Percentiles rank a stretch among this genome's conserved stretches.
These are phyloP conservation scores for Posidonia oceanica DNA, from an alignment of 116 monocot genomes.

Conservation along the genomic window DNA sequence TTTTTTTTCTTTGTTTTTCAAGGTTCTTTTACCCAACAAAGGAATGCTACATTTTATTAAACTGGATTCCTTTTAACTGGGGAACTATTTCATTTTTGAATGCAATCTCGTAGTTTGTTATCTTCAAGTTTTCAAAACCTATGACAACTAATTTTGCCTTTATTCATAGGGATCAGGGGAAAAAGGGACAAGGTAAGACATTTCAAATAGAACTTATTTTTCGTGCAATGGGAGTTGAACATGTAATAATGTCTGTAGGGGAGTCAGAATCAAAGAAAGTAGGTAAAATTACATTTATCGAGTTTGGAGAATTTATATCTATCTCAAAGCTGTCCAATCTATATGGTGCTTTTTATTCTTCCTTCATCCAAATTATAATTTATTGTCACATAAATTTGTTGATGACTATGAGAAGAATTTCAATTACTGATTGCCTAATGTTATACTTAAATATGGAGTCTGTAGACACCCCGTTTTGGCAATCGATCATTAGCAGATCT, in stretches of 20 bases:
- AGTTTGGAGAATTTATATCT: neutral
- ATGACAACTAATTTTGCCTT: neutral
- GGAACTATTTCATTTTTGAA: too few species aligned
- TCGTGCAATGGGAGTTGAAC: constrained; percentile 75
- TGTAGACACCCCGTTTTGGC: too few species aligned
- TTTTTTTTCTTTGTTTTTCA: too few species aligned
- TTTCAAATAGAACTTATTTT: constrained; percentile 98
- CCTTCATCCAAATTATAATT: neutral
- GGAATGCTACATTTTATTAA: too few species aligned
- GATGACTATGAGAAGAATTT: neutral
- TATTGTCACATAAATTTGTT: too few species aligned
- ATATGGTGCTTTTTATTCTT: neutral
- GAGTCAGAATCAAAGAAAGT: constrained; percentile 89
- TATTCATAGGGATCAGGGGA: constrained; percentile 79
- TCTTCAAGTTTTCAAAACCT: neutral
- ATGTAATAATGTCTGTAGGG: constrained; percentile 86
- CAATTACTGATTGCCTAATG: neutral
- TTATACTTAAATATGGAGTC: too few species aligned
- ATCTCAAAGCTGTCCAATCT: neutral
- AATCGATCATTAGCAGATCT: too few species aligned
- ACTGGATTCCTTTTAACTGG: too few species aligned
- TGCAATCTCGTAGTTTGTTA: too few species aligned
- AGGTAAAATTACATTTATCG: constrained; percentile 21
- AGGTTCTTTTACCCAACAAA: too few species aligned
- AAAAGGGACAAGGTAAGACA: constrained; percentile 96